These are phyloP conservation scores for Musa schizocarpa DNA, from an alignment of 176 grass and related monocot species.

Conservation along the genomic window DNA sequence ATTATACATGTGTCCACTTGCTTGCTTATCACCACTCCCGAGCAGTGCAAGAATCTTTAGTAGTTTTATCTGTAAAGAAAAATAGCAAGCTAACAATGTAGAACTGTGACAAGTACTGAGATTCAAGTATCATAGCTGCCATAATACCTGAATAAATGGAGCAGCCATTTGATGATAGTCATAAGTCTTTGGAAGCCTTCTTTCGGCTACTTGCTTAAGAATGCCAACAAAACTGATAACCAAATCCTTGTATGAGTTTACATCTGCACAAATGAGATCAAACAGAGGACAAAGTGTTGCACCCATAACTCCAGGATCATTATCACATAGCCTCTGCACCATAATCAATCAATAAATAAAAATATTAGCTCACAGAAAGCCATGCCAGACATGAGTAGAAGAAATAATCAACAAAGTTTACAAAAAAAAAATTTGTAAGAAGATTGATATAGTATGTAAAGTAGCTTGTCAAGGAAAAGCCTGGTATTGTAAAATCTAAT, in stretches of 20 bases:
- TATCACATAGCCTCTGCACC: conserved; percentile 82
- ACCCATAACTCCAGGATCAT: conserved; percentile 97
- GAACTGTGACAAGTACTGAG: background rate
- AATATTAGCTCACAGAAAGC: background rate
- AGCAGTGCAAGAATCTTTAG: conserved; percentile 93
- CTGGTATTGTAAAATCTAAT: background rate
- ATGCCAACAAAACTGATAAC: conserved; percentile 91
- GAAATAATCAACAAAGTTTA: background rate
- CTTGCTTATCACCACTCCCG: conserved; percentile 86
- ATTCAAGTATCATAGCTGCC: background rate
- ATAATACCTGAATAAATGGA: conserved; percentile 85
- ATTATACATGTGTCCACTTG: conserved; percentile 80
- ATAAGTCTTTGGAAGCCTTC: conserved; percentile 88
- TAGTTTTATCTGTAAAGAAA: conserved; percentile 78
- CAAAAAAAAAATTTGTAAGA: background rate
- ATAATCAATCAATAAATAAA: conserved; percentile 2
- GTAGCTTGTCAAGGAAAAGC: background rate
- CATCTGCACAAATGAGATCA: conserved; percentile 77
- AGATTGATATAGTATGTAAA: background rate
- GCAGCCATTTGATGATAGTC: conserved; percentile 99
- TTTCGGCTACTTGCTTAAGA: conserved; percentile 95
- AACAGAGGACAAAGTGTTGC: conserved; percentile 91
- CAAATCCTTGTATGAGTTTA: conserved; percentile 83
- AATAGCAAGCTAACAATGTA: background rate
- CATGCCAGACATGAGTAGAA: background rate